Conservation (phyloP, 495 filamentous ascomycete genomes). For the Jackrogersella multiformis region DNA sequence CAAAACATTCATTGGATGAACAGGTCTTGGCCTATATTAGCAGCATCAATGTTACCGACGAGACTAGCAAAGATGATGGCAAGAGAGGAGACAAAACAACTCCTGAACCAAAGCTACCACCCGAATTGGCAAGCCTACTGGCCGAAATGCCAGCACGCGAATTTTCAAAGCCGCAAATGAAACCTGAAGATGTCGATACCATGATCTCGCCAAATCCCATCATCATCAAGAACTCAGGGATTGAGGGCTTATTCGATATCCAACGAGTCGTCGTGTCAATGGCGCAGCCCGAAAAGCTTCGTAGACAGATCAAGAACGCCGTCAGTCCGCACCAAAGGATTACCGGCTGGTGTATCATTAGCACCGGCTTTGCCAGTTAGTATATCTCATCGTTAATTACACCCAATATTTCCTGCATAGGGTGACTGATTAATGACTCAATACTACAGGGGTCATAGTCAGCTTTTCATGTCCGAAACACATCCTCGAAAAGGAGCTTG, state of each 20-base stretch:
- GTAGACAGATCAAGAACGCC: conserved; percentile 43
- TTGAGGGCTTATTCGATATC: conserved; percentile 54
- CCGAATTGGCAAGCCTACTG: conserved; percentile 28
- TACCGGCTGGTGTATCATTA: conserved; percentile 50
- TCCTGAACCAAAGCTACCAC: conserved; percentile 11
- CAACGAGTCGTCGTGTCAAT: conserved; percentile 53
- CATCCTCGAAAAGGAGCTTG: conserved; percentile 50
- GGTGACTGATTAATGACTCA: not conserved
- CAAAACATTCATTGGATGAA: conserved; percentile 9
- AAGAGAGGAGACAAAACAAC: not conserved
- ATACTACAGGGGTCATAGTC: conserved; percentile 39
- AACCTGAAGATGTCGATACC: conserved; percentile 25
- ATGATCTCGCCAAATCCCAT: conserved; percentile 55
- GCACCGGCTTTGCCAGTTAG: conserved; percentile 48
- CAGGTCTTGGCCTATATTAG: conserved; percentile 34
- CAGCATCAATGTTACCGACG: conserved; percentile 1
- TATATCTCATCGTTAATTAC: not conserved
- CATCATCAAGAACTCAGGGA: conserved; percentile 51
- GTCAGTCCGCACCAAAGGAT: conserved; percentile 45
- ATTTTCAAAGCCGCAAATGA: conserved; percentile 13
- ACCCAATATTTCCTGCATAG: not conserved
- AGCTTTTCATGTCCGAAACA: conserved; percentile 50
- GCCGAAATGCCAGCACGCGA: conserved; percentile 26
- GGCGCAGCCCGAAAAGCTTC: conserved; percentile 45
- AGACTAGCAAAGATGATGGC: not conserved